Evolutionary conservation across 768 basidiomycete species (phyloP), one percentile per base, ranked within the genome.

Genomic region (Leccinum incarnatum): DNA sequence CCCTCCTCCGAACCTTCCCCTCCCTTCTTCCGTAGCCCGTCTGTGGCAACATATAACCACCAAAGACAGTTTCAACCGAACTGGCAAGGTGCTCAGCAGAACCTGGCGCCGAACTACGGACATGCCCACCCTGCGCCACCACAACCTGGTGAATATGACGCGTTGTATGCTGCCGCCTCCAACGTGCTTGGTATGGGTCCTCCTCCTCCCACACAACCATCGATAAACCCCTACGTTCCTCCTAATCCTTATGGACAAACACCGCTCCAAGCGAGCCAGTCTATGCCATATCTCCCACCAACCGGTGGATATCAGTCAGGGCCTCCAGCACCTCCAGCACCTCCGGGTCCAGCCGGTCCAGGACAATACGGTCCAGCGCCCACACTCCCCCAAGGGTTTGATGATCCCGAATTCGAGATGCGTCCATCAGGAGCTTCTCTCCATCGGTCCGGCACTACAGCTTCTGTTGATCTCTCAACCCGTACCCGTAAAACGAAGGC

Each of bases 121-220:
- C 65, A 55, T 46, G 2, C 59, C 4, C 61, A 58, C 19, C 61
- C 57, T 40, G 58, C 62, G 14, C 60, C 71, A 59, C 66, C 76
- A 10, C 73, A 62, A 52, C 69, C 72, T 15, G 72, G 71, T 32
- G 79, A 81, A 54, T 85, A 83, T 63, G 83, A 86, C 67, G 76
- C 80, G 37, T 72, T 91, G 12, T 88, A 90, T 69, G 81, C 82
- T 10, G 91, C 90, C 14, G 91, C 91, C 9, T 90, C 91, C 9
- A 84, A 88, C 69, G 87, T 92, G 9, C 79, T 93, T 15, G 91
- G 91, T 15, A 86, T 90, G 83, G 85, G 81, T 0, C 88, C 83
- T 19, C 87, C 88, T 48, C 65, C 87, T 48, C 65, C 68, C 42
- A 55, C 52, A 62, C 64, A 65, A 58, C 61, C 49, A 49, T 62